Percentiles rank a stretch among this genome's conserved stretches.
Evolutionary conservation across 371 early-diverging fungal species (phyloP).

Genomic region (Rhizopus delemar): DNA sequence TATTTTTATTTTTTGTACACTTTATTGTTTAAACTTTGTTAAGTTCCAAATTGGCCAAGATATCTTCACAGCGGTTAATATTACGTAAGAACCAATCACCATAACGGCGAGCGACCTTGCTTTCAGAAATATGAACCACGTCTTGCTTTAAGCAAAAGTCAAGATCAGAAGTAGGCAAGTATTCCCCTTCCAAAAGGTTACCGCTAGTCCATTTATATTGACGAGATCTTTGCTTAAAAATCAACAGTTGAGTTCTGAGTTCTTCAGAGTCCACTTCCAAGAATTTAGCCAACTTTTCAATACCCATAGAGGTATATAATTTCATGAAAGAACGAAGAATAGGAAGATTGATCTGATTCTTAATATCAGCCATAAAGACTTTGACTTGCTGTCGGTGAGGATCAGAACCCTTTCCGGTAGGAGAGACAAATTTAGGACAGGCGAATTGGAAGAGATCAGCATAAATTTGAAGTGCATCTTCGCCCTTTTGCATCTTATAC

Average conservation of each 20-base stretch:
- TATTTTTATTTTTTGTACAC: too few relatives aligned
- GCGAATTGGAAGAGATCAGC: slow-evolving; percentile 91
- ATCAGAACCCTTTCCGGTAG: slow-evolving; percentile 66
- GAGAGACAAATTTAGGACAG: slow-evolving; percentile 93
- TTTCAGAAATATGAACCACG: slow-evolving; percentile 92
- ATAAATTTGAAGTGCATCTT: slow-evolving; percentile 76
- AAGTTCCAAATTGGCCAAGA: slow-evolving; percentile 53
- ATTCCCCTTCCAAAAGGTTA: slow-evolving; percentile 80
- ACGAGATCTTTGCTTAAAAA: slow-evolving; percentile 90
- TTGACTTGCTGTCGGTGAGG: slow-evolving; percentile 78
- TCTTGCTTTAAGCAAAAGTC: slow-evolving; percentile 93
- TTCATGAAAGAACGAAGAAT: slow-evolving; percentile 91
- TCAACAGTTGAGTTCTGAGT: slow-evolving; percentile 79
- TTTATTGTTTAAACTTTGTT: slow-evolving; percentile 30
- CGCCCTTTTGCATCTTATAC: slow-evolving; percentile 84
- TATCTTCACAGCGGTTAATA: slow-evolving; percentile 81
- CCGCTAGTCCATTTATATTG: slow-evolving; percentile 81
- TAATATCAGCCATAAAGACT: slow-evolving; percentile 84
- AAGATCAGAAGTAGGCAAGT: slow-evolving; percentile 78
- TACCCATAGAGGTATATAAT: slow-evolving; percentile 89
- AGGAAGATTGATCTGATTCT: slow-evolving; percentile 82
- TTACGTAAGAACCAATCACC: slow-evolving; percentile 96
- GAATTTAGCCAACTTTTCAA: slow-evolving; percentile 89
- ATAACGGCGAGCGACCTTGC: slow-evolving; percentile 88
- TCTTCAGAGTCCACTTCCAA: slow-evolving; percentile 82